These are phyloP conservation scores for Calonectria naviculata DNA, from an alignment of 2,329 filamentous ascomycete species.

Conservation along the genomic window DNA sequence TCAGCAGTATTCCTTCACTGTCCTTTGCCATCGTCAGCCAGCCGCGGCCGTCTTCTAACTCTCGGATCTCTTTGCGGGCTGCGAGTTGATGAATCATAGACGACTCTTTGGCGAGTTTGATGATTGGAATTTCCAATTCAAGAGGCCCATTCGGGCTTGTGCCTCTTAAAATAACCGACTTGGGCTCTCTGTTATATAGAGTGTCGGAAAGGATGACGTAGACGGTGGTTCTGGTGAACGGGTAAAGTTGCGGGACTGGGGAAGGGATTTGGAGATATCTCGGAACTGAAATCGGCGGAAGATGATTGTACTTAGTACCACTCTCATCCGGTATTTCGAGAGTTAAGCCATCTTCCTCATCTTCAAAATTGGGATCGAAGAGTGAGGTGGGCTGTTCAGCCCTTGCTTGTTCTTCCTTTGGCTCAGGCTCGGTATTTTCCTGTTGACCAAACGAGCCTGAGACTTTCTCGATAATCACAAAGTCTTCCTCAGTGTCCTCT, in stretches of 20 bases:
- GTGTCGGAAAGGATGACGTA: slow-evolving; percentile 72
- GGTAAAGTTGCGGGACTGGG: slow-evolving; percentile 71
- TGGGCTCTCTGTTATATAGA: slow-evolving; percentile 51
- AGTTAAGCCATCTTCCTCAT: slow-evolving; percentile 51
- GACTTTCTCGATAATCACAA: slow-evolving; percentile 71
- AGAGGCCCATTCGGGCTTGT: slow-evolving; percentile 67
- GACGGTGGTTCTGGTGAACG: slow-evolving; percentile 72
- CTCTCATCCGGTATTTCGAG: slow-evolving; percentile 13
- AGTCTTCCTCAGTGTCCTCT: slow-evolving; percentile 56
- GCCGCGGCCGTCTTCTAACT: background rate
- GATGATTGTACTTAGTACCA: slow-evolving; percentile 55
- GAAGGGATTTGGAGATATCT: slow-evolving; percentile 72
- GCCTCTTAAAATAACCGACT: slow-evolving; percentile 67
- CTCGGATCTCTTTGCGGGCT: slow-evolving; percentile 71
- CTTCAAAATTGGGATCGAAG: slow-evolving; percentile 63
- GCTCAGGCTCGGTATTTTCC: slow-evolving; percentile 34
- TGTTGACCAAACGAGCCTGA: slow-evolving; percentile 55
- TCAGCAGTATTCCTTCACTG: background rate
- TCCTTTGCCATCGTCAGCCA: background rate
- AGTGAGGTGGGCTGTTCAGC: slow-evolving; percentile 65
- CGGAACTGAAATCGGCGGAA: slow-evolving; percentile 64
- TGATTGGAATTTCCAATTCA: slow-evolving; percentile 71
- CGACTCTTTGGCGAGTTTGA: slow-evolving; percentile 47
- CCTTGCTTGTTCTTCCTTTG: background rate
- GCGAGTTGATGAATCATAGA: slow-evolving; percentile 69